phyloP scores from a whole-genome alignment of 1,284 basidiomycete genomes.

The Rhodofomes roseus region DNA sequence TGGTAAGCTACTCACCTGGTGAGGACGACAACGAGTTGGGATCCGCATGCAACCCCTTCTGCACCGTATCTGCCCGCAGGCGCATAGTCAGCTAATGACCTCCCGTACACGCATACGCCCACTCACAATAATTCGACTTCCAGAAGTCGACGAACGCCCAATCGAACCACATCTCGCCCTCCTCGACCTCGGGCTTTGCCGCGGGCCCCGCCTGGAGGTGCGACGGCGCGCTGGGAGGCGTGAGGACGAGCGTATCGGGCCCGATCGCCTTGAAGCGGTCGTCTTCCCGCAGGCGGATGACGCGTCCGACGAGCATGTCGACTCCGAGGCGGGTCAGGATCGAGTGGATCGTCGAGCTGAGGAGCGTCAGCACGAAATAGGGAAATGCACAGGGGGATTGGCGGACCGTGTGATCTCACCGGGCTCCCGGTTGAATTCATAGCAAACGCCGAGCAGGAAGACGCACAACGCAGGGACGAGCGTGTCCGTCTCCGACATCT shows the following conservation, averaged over 20 bases:
- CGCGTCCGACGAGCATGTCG: conserved; percentile 86
- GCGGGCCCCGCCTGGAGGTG: conserved; percentile 33
- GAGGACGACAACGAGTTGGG: conserved; percentile 59
- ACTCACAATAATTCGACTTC: conserved; percentile 94
- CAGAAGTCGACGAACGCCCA: conserved; percentile 99
- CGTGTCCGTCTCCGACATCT: conserved; percentile 81
- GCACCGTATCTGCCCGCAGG: conserved; percentile 53
- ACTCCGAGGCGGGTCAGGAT: conserved; percentile 85
- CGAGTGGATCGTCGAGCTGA: conserved; percentile 78
- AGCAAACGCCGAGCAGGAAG: conserved; percentile 90
- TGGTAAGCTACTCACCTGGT: conserved; percentile 40
- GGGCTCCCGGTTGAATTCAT: conserved; percentile 92
- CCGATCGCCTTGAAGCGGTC: conserved; percentile 86
- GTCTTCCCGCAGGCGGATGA: conserved; percentile 86
- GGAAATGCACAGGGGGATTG: not conserved
- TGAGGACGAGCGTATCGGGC: conserved; percentile 68
- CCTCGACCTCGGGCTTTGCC: conserved; percentile 36
- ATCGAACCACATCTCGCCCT: conserved; percentile 96
- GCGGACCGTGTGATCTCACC: conserved; percentile 83
- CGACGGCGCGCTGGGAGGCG: conserved; percentile 36
- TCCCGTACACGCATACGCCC: not conserved
- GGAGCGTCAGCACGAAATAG: conserved; percentile 1
- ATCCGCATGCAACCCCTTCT: conserved; percentile 61
- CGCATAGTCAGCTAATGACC: not conserved
- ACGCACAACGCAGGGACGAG: conserved; percentile 90